These are phyloP conservation scores for Botrytis squamosa DNA, from an alignment of 2,329 filamentous ascomycete species.

Conservation along the genomic window DNA sequence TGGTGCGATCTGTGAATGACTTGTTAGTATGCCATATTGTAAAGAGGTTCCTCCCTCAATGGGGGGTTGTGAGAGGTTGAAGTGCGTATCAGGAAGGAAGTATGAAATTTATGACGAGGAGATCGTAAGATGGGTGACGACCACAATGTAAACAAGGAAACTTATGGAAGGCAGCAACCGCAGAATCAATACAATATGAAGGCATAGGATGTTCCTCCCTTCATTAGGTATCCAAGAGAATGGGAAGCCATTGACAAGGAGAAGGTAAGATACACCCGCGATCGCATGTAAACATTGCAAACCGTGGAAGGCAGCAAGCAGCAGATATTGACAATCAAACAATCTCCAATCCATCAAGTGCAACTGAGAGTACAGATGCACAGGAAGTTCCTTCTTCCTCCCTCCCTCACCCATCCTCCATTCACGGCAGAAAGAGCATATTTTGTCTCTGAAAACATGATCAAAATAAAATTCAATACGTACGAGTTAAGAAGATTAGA, in stretches of 20 bases:
- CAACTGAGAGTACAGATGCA: background rate
- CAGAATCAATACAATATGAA: background rate
- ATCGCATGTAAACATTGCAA: background rate
- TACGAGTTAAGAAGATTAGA: conserved; percentile 98
- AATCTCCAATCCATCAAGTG: background rate
- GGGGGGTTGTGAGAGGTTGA: background rate
- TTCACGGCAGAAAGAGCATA: background rate
- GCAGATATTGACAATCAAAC: background rate
- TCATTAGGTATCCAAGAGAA: background rate
- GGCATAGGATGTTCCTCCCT: background rate
- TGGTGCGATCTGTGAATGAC: conserved; percentile 70
- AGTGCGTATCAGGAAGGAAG: conserved; percentile 7
- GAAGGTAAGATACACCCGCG: background rate
- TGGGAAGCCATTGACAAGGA: background rate
- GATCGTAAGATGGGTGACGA: background rate
- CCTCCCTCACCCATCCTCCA: background rate
- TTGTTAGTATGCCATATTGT: conserved; percentile 13
- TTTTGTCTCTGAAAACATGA: background rate
- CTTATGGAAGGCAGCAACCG: background rate
- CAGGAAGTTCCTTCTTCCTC: background rate
- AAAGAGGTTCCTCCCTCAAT: background rate
- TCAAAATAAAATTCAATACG: conserved; percentile 42
- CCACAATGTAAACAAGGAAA: background rate
- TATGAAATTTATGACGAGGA: background rate
- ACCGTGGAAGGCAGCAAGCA: background rate